Conservation (phyloP, 2,329 filamentous ascomycete genomes). For the Annulohypoxylon truncatum region DNA sequence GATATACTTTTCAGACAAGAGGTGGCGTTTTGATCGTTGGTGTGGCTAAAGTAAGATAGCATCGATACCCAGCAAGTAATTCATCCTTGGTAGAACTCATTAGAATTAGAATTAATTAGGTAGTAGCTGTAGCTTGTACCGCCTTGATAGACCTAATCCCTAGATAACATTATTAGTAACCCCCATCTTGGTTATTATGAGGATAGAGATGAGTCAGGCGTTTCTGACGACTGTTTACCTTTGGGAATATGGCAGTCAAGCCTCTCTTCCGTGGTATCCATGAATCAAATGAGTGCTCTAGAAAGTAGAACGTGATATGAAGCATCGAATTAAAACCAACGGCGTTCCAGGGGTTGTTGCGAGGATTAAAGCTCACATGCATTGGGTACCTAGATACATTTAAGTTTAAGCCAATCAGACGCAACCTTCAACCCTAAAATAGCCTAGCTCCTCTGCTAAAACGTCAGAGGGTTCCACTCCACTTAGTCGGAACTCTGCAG, state of each 20-base stretch:
- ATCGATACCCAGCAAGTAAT: conserved; percentile 18
- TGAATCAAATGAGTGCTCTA: conserved; percentile 8
- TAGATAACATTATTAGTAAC: neutral
- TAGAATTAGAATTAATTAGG: neutral
- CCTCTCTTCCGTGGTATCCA: neutral
- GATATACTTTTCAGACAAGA: neutral
- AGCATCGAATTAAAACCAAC: conserved; percentile 8
- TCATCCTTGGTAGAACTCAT: neutral
- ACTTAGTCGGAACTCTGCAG: conserved; percentile 2
- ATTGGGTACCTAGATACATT: neutral
- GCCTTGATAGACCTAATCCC: neutral
- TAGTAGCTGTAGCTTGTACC: neutral
- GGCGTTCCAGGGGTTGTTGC: conserved; percentile 9
- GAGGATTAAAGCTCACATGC: neutral
- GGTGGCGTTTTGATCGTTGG: conserved; percentile 10
- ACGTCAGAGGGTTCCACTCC: conserved; percentile 26
- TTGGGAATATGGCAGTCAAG: neutral
- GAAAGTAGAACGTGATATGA: conserved; percentile 23
- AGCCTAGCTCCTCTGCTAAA: conserved; percentile 11
- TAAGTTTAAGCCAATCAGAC: conserved; percentile 18
- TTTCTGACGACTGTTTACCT: neutral
- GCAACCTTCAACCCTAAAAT: neutral
- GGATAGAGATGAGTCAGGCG: neutral
- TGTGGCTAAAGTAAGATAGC: neutral
- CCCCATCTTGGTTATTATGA: neutral